These are phyloP conservation scores for Sporothrix euskadiensis DNA, from an alignment of 2,329 filamentous ascomycete species.

Conservation along the genomic window DNA sequence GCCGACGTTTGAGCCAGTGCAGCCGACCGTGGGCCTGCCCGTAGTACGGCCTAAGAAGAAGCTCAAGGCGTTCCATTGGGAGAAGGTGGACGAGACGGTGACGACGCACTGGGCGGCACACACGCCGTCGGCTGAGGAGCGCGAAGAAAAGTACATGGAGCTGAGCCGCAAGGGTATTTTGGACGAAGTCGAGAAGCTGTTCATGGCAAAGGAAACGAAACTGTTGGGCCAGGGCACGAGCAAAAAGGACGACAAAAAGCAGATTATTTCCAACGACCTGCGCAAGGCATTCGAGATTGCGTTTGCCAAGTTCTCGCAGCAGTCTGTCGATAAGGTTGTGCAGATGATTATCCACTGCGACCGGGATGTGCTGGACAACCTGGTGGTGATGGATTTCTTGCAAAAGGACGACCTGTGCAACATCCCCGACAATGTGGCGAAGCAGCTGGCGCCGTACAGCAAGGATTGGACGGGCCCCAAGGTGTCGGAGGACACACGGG, in stretches of 20 bases:
- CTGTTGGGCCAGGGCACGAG: constrained; percentile 68
- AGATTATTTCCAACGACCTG: constrained; percentile 88
- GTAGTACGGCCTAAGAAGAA: constrained; percentile 96
- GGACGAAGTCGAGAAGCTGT: constrained; percentile 95
- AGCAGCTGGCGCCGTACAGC: constrained; percentile 91
- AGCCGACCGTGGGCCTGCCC: constrained; percentile 64
- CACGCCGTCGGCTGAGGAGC: constrained; percentile 79
- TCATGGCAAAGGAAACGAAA: constrained; percentile 96
- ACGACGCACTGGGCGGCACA: constrained; percentile 92
- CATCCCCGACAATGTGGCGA: constrained; percentile 85
- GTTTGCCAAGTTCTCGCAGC: constrained; percentile 87
- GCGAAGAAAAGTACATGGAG: constrained; percentile 94
- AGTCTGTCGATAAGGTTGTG: constrained; percentile 79
- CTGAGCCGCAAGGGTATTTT: constrained; percentile 91
- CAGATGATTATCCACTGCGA: constrained; percentile 97
- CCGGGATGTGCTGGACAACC: constrained; percentile 80
- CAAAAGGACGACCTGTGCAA: constrained; percentile 91
- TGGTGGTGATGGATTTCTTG: constrained; percentile 94
- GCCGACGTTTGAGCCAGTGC: constrained; percentile 51
- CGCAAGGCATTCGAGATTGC: constrained; percentile 91
- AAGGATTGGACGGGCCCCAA: constrained; percentile 94
- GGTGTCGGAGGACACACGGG: constrained; percentile 72
- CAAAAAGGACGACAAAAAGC: constrained; percentile 94
- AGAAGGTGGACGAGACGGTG: constrained; percentile 91
- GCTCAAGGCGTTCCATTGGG: constrained; percentile 98